Evolutionary conservation across 371 early-diverging fungal genomes (phyloP).

Genomic region (Chytridium lagenaria): DNA sequence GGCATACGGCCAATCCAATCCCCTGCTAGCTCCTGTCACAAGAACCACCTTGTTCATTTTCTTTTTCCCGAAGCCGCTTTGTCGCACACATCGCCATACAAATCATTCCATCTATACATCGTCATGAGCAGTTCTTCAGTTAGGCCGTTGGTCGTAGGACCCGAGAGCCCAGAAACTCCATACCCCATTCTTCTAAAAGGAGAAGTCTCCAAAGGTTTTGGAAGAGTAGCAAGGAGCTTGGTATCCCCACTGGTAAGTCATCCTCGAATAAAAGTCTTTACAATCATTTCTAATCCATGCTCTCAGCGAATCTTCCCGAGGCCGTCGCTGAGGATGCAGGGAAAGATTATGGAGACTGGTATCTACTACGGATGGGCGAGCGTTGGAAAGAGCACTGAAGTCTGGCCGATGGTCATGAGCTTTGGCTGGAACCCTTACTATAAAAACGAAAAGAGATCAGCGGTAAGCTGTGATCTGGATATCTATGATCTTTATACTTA

Average conservation of each 20-base stretch:
- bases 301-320: slow-evolving; percentile 87
- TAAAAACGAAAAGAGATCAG: slow-evolving; percentile 94
- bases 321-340: slow-evolving; percentile 72
- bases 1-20: slow-evolving; percentile 43
- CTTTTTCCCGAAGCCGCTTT: neutral
- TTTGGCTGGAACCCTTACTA: slow-evolving; percentile 98
- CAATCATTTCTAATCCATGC: neutral
- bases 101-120: neutral
- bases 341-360: slow-evolving; percentile 74
- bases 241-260: slow-evolving; percentile 91
- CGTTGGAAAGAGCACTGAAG: slow-evolving; percentile 58
- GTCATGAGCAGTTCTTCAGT: too few species aligned
- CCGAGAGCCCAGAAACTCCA: slow-evolving; percentile 39
- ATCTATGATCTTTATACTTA: too few species aligned
- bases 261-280: neutral
- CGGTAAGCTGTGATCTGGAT: slow-evolving; percentile 60
- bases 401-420: slow-evolving; percentile 97
- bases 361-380: slow-evolving; percentile 96
- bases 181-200: slow-evolving; percentile 67
- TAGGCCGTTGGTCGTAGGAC: slow-evolving; percentile 42
- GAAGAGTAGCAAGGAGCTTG: slow-evolving; percentile 95
- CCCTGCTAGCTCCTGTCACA: slow-evolving; percentile 39
- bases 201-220: slow-evolving; percentile 87
- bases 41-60: neutral
- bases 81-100: neutral